These are phyloP conservation scores for Thielaviopsis cerberus DNA, from an alignment of 2,329 filamentous ascomycete genomes.

Conservation along the genomic window DNA sequence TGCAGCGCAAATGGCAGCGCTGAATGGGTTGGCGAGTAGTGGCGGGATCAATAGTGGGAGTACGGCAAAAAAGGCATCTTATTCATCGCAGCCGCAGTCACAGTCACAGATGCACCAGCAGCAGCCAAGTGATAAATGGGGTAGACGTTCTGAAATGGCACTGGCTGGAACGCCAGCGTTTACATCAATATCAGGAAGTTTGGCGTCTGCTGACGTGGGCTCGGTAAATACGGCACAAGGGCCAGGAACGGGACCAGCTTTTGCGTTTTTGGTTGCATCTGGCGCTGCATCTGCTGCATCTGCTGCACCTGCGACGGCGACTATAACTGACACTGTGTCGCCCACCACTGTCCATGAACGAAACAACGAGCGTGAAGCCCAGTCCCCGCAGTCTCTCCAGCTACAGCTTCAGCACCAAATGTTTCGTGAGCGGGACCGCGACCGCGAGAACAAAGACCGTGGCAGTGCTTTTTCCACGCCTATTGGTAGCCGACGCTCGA, in stretches of 20 bases:
- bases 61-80: background rate
- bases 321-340: too few species aligned
- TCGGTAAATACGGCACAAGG: background rate
- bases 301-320: background rate
- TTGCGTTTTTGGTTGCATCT: background rate
- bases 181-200: background rate
- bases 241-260: background rate
- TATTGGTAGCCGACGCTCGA: background rate
- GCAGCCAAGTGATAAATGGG: background rate
- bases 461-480: background rate
- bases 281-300: background rate
- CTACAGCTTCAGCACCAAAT: background rate
- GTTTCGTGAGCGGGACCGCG: background rate
- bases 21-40: background rate
- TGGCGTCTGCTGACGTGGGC: background rate
- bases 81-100: background rate
- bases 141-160: background rate
- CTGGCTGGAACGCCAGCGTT: background rate
- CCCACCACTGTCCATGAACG: background rate
- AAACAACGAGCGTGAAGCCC: background rate
- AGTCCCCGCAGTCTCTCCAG: background rate
- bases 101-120: background rate
- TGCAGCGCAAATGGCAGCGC: slow-evolving; percentile 6
- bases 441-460: background rate
- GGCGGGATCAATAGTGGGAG: background rate